Evolutionary conservation across 495 filamentous ascomycete species (phyloP), one percentile per base, ranked within the genome.

Genomic region (Talaromyces wortmannii): DNA sequence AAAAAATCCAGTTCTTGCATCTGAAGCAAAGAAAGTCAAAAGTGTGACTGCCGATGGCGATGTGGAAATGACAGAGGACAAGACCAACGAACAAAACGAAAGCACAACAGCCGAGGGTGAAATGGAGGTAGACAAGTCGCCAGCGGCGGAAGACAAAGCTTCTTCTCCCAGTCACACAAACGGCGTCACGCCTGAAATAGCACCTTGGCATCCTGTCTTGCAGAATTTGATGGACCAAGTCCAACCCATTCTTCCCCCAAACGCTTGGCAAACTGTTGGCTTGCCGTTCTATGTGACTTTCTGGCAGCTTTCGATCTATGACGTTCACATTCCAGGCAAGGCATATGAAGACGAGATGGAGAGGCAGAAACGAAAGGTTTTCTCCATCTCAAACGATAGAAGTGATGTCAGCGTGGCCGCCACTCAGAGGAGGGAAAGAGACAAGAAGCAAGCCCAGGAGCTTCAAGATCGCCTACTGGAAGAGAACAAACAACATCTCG

Each of bases 211-310:
- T 53, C 86, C 92, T 7, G 82, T 91, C 3, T 81, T 97, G 42
- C 81, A 88, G 59, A 83, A 83, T 15, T 76, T 97, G 6, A 88
- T 91, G 55, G 78, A 86, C 12, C 71, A 83, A 48, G 76, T 96
- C 17, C 77, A 79, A 53, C 73, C 70, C 4, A 70, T 79, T 1
- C 60, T 92, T n/a, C 81, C 89, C 3, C 59, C 75, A 7, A 76
- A 82, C 17, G 79, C 80, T 1, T 90, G 86, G 80, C 76, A 81
- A 16, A 74, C 78, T 8, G 71, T 96, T 45, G 91, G 82, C 46
- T 73, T 86, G 2, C 77, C 83, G 32, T 95, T 96, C 65, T 96
- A 90, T 64, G 84, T 89, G 31, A 88, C 89, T 3, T 99, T 99
- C 75, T 99, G 95, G 95, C 85, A 91, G 48, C 78, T 96, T 13